A percentile compares a stretch with the other conserved stretches of the same genome.
Conservation (phyloP, 2,329 filamentous ascomycete species). For the Saccharata proteae region DNA sequence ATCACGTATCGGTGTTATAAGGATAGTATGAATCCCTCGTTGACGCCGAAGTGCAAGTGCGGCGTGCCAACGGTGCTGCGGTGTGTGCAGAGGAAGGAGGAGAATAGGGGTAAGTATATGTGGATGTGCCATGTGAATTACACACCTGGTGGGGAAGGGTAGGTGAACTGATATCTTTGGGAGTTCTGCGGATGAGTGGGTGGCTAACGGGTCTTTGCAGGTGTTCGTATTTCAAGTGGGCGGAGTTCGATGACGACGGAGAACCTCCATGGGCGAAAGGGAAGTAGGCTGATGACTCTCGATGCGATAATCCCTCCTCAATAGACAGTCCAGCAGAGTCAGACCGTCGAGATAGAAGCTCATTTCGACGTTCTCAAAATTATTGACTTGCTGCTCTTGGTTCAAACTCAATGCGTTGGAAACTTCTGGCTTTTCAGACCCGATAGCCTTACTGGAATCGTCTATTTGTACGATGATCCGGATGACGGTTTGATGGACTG, state of each 20-base stretch:
- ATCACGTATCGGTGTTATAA: slow-evolving; percentile 88
- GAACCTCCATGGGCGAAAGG: slow-evolving; percentile 50
- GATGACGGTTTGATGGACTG: too few relatives aligned
- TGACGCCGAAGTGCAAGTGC: slow-evolving; percentile 70
- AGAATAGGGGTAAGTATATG: slow-evolving; percentile 71
- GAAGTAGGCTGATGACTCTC: too few relatives aligned
- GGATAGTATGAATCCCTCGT: slow-evolving; percentile 59
- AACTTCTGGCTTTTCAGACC: too few relatives aligned
- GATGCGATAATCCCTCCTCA: too few relatives aligned
- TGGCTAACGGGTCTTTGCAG: slow-evolving; percentile 33
- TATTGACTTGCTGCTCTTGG: too few relatives aligned
- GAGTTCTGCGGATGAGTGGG: neutral
- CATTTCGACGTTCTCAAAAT: too few relatives aligned
- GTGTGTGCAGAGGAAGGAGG: slow-evolving; percentile 67
- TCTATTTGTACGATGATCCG: too few relatives aligned
- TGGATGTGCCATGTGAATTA: slow-evolving; percentile 85
- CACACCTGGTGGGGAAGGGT: slow-evolving; percentile 47
- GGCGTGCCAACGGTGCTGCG: slow-evolving; percentile 56
- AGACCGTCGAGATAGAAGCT: too few relatives aligned
- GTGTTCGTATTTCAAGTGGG: slow-evolving; percentile 77
- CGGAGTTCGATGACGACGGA: slow-evolving; percentile 75
- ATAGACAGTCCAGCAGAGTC: too few relatives aligned
- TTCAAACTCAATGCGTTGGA: too few relatives aligned
- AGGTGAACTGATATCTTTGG: slow-evolving; percentile 12
- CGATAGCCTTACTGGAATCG: too few relatives aligned